phyloP scores from a whole-genome alignment of 176 grass and related monocot species.

The Bothriochloa decipiens region DNA sequence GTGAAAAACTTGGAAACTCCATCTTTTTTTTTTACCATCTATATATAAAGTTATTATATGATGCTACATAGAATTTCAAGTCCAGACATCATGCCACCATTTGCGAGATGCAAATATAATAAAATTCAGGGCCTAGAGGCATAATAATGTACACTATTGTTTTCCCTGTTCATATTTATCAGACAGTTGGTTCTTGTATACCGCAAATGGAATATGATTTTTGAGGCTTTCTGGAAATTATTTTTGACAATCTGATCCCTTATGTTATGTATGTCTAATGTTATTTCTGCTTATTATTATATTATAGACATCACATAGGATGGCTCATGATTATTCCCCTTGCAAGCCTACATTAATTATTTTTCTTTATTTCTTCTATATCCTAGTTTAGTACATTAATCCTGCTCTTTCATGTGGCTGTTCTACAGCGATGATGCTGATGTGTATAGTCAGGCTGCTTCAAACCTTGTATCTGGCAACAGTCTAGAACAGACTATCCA shows the following conservation, averaged over 20 bases:
- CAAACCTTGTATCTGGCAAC: constrained; percentile 86
- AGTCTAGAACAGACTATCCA: constrained; percentile 79
- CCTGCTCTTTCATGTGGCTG: neutral
- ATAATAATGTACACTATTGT: neutral
- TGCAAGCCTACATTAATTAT: neutral
- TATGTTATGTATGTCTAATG: neutral
- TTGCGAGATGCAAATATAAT: neutral
- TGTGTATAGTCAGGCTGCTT: constrained; percentile 91
- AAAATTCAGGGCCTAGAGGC: neutral
- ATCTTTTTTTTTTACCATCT: neutral
- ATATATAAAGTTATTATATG: neutral
- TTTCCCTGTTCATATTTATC: neutral
- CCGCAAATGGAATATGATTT: neutral
- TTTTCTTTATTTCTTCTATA: neutral
- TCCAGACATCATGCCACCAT: neutral
- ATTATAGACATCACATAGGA: neutral
- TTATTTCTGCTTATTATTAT: neutral
- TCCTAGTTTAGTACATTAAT: constrained; percentile 16
- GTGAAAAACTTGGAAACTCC: neutral
- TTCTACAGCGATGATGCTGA: constrained; percentile 59
- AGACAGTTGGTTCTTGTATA: neutral
- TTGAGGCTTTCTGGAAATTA: neutral
- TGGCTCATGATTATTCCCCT: neutral
- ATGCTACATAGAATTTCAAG: neutral
- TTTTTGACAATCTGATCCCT: neutral